Evolutionary conservation across 495 filamentous ascomycete species (phyloP).

Genomic region (Neurospora sp.): DNA sequence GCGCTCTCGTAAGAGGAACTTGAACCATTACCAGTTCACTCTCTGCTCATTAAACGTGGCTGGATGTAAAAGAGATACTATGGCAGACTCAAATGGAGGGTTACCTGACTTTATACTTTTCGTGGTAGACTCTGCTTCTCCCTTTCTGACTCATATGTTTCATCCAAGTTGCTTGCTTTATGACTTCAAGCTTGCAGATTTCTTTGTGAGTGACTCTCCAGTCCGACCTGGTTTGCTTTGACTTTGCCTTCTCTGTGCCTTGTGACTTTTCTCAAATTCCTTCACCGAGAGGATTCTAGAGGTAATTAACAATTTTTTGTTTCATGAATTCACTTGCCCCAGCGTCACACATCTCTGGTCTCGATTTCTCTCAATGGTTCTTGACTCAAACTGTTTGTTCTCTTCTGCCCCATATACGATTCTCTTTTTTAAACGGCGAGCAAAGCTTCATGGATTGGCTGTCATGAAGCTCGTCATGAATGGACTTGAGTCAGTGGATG

Average conservation of each 20-base stretch:
- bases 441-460: background rate
- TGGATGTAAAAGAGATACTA: background rate
- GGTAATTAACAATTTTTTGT: too few species aligned
- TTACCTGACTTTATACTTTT: background rate
- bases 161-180: background rate
- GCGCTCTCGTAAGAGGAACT: too few species aligned
- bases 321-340: too few species aligned
- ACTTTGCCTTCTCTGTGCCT: background rate
- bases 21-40: too few species aligned
- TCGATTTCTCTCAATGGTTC: background rate
- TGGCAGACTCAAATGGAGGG: background rate
- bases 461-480: background rate
- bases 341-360: background rate
- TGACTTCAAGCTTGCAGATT: background rate
- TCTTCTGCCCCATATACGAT: background rate
- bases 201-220: background rate
- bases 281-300: too few species aligned
- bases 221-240: background rate
- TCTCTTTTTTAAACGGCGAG: background rate
- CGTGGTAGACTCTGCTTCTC: background rate
- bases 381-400: background rate
- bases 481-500: background rate
- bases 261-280: background rate
- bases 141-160: background rate
- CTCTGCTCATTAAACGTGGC: background rate